These are phyloP conservation scores for Stramenopiles sp. DNA, from an alignment of 352 stramenopile species.

Conservation along the genomic window DNA sequence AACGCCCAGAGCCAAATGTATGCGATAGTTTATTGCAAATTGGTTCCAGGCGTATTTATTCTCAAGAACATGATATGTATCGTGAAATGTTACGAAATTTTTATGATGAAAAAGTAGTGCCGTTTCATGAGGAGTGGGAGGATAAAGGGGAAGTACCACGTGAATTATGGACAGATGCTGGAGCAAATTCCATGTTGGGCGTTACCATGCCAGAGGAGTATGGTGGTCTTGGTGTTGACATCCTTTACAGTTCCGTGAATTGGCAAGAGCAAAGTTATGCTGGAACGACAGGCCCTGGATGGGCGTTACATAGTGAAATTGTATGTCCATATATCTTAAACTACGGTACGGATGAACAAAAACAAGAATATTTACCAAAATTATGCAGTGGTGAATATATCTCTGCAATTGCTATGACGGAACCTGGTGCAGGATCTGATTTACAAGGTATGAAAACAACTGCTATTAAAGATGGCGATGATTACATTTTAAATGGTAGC, in stretches of 20 bases:
- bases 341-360: not conserved
- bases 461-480: constrained; percentile 70
- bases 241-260: constrained; percentile 21
- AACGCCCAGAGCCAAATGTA: too few species aligned
- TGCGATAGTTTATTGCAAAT: too few species aligned
- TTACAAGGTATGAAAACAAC: constrained; percentile 62
- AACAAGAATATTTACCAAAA: not conserved
- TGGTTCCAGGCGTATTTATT: too few species aligned
- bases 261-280: constrained; percentile 4
- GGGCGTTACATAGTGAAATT: not conserved
- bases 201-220: constrained; percentile 24
- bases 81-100: constrained; percentile 12
- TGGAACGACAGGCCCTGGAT: not conserved
- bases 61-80: not conserved
- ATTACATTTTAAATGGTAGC: constrained; percentile 70
- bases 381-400: not conserved
- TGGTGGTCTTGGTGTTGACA: constrained; percentile 20
- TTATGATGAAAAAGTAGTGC: constrained; percentile 22
- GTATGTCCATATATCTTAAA: too few species aligned
- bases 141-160: constrained; percentile 22
- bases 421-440: constrained; percentile 61
- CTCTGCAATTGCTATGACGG: constrained; percentile 64
- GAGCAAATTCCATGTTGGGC: constrained; percentile 23
- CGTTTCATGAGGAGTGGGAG: constrained; percentile 23
- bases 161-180: constrained; percentile 21